These are phyloP conservation scores for Martensiomyces pterosporus DNA, from an alignment of 192 early-diverging fungal species.

Conservation along the genomic window DNA sequence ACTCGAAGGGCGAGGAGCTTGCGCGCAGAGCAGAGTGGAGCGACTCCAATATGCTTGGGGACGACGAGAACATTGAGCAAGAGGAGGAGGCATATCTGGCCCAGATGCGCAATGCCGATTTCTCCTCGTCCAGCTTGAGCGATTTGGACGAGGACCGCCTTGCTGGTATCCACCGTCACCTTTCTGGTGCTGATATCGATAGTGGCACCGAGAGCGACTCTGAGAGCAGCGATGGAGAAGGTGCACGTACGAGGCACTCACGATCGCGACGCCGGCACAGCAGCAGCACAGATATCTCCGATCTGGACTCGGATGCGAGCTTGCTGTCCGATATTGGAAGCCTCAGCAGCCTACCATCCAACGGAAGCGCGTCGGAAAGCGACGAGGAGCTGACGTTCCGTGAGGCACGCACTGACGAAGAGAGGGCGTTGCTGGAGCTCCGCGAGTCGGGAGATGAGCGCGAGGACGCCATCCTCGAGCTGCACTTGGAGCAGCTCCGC, in stretches of 20 bases:
- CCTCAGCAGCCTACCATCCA: conserved; percentile 2
- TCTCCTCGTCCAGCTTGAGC: conserved; percentile 42
- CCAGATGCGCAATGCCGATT: conserved; percentile 15
- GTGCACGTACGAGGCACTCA: conserved; percentile 3
- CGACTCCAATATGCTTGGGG: conserved; percentile 25
- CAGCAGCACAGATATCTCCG: too few species aligned
- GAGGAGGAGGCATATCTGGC: conserved; percentile 35
- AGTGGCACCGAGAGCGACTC: conserved; percentile 44
- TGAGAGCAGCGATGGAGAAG: conserved; percentile 15
- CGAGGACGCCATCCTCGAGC: conserved; percentile 37
- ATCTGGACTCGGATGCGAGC: conserved; percentile 1
- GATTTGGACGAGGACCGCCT: conserved; percentile 36
- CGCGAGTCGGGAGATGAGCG: conserved; percentile 13
- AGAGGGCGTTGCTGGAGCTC: conserved; percentile 25
- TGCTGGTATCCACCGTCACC: conserved; percentile 11
- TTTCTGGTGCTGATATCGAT: conserved; percentile 9
- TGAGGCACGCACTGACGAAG: conserved; percentile 23
- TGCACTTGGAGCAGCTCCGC: conserved; percentile 47
- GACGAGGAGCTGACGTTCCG: conserved; percentile 47
- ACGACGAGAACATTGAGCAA: conserved; percentile 26
- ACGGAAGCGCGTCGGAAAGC: conserved; percentile 15
- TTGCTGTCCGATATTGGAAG: conserved; percentile 9
- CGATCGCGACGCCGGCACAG: too few species aligned
- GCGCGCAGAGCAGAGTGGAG: conserved; percentile 12
- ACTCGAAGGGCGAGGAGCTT: conserved; percentile 1